Conservation (phyloP, 768 basidiomycete species). For the Melanogaster broomeanus region DNA sequence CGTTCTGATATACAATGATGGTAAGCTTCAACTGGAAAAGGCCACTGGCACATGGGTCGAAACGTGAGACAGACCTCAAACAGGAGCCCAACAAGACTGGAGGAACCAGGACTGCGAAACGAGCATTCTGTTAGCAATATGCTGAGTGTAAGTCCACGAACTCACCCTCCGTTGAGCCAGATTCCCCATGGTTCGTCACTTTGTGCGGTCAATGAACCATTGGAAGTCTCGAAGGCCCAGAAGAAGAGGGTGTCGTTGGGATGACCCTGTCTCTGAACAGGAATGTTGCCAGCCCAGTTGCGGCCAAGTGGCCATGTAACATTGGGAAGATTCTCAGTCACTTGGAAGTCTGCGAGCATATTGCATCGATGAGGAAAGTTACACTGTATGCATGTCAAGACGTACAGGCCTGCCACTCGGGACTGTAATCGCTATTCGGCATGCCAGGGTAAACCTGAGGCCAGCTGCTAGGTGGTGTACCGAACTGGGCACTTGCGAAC, state of each 20-base stretch:
- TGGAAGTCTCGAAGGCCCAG: constrained; percentile 57
- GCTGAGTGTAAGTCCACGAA: not conserved
- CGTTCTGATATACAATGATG: constrained; percentile 49
- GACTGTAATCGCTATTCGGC: constrained; percentile 48
- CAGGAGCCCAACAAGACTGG: constrained; percentile 64
- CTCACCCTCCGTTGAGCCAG: constrained; percentile 74
- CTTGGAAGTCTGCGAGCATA: constrained; percentile 52
- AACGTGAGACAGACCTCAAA: constrained; percentile 52
- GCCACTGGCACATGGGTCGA: no score
- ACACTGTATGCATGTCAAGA: not conserved
- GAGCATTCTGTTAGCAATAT: not conserved
- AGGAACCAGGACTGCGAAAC: constrained; percentile 58
- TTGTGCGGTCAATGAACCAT: constrained; percentile 53
- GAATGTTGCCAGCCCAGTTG: constrained; percentile 67
- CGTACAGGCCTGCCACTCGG: constrained; percentile 65
- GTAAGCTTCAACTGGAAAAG: not conserved
- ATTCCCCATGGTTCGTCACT: constrained; percentile 65
- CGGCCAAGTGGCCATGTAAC: constrained; percentile 53
- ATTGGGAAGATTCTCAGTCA: constrained; percentile 57
- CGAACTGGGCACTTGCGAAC: constrained; percentile 24
- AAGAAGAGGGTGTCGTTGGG: constrained; percentile 71
- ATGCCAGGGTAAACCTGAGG: constrained; percentile 46
- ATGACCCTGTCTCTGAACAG: constrained; percentile 57
- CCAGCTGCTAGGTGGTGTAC: constrained; percentile 32
- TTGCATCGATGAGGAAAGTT: not conserved